Evolutionary conservation across 805 yeast species (phyloP).

Genomic region (Kodamaea kakaduensis): DNA sequence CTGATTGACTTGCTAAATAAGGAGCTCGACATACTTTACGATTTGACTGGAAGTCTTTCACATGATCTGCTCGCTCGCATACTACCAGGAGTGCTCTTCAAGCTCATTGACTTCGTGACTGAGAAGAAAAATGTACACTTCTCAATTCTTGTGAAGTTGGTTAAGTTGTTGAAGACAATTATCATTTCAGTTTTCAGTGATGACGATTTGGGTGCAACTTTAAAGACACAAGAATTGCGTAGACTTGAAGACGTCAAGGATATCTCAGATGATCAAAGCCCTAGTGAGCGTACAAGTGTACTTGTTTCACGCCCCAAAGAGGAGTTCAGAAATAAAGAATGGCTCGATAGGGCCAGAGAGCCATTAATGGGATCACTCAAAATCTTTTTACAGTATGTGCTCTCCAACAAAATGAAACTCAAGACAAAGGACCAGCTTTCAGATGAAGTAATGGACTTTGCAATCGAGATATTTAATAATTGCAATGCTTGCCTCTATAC

Average conservation of each 20-base stretch:
- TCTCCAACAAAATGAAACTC: constrained; percentile 21
- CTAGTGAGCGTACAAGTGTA: background rate
- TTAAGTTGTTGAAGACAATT: constrained; percentile 20
- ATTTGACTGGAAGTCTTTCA: constrained; percentile 17
- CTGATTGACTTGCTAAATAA: constrained; percentile 13
- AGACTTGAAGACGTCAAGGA: constrained; percentile 13
- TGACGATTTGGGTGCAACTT: constrained; percentile 10
- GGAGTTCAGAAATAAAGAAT: constrained; percentile 22
- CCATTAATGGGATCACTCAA: constrained; percentile 34
- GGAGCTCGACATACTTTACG: constrained; percentile 13
- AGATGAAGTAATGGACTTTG: constrained; percentile 21
- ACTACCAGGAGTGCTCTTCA: constrained; percentile 39
- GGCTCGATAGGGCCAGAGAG: constrained; percentile 37
- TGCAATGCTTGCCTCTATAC: constrained; percentile 35
- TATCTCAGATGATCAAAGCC: constrained; percentile 10
- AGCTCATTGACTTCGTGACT: constrained; percentile 26
- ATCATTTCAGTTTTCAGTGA: constrained; percentile 32
- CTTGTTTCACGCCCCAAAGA: background rate
- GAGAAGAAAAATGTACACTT: constrained; percentile 21
- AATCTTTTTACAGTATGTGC: constrained; percentile 27
- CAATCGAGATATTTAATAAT: constrained; percentile 16
- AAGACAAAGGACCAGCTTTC: constrained; percentile 22
- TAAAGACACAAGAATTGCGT: constrained; percentile 2
- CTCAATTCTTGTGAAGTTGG: constrained; percentile 17
- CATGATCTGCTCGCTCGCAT: constrained; percentile 34